These are phyloP conservation scores for Pyrus betulifolia DNA, from an alignment of 306 rosid species.

Conservation along the genomic window DNA sequence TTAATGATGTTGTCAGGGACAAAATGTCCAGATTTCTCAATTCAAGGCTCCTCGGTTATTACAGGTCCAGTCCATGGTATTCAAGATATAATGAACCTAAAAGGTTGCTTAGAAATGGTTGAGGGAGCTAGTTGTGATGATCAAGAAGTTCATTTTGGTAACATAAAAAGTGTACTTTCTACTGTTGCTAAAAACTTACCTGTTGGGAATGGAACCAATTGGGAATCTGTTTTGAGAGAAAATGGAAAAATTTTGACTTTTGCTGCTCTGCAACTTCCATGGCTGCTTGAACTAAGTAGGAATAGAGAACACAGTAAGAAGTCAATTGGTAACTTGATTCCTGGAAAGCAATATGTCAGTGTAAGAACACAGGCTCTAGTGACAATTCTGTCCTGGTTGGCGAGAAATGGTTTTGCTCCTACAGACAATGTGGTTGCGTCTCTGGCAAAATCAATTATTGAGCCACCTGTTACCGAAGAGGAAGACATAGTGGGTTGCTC, in stretches of 20 bases:
- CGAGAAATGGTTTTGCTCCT: constrained; percentile 82
- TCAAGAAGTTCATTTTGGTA: constrained; percentile 50
- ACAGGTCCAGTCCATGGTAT: constrained; percentile 33
- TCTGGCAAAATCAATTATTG: constrained; percentile 73
- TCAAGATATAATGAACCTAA: constrained; percentile 39
- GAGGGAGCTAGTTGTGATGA: constrained; percentile 33
- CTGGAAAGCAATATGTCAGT: constrained; percentile 52
- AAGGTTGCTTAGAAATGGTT: constrained; percentile 32
- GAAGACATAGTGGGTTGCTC: constrained; percentile 69
- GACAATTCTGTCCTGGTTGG: constrained; percentile 89
- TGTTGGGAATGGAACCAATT: constrained; percentile 51
- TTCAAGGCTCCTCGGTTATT: constrained; percentile 45
- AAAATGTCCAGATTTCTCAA: constrained; percentile 42
- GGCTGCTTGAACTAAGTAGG: constrained; percentile 78
- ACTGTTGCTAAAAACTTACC: constrained; percentile 62
- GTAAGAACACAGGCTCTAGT: constrained; percentile 60
- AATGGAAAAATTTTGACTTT: constrained; percentile 77
- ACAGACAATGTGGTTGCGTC: constrained; percentile 64
- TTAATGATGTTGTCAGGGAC: constrained; percentile 50
- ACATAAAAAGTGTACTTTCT: constrained; percentile 40
- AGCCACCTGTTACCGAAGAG: constrained; percentile 68
- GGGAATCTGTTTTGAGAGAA: constrained; percentile 65
- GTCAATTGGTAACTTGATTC: constrained; percentile 11
- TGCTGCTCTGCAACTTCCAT: constrained; percentile 78
- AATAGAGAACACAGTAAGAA: constrained; percentile 39